Evolutionary conservation across 768 basidiomycete genomes (phyloP).

Genomic region (Russula griseocarnosa): DNA sequence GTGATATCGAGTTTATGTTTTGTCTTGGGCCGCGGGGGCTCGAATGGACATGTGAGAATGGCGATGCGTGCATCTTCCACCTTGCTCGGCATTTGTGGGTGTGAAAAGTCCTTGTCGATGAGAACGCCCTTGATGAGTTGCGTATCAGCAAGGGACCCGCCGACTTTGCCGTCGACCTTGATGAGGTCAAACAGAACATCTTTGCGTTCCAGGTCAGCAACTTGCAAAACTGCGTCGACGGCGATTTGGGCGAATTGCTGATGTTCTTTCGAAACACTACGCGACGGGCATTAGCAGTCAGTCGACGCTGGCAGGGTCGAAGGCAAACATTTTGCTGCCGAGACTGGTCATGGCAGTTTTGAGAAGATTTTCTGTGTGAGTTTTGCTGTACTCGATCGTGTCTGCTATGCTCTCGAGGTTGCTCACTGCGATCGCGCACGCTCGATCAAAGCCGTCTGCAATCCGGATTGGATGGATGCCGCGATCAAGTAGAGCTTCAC

Average conservation of each 20-base stretch:
- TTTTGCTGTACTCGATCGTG: constrained; percentile 75
- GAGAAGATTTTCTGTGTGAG: constrained; percentile 81
- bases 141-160: constrained; percentile 93
- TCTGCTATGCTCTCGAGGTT: constrained; percentile 91
- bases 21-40: constrained; percentile 97
- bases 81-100: constrained; percentile 92
- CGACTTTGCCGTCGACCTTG: constrained; percentile 99
- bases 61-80: constrained; percentile 89
- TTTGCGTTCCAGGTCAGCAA: constrained; percentile 90
- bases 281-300: neutral
- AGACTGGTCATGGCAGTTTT: constrained; percentile 95
- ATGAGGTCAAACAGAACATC: constrained; percentile 98
- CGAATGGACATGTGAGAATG: constrained; percentile 98
- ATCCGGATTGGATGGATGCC: constrained; percentile 99
- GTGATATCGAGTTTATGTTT: constrained; percentile 99
- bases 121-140: constrained; percentile 95
- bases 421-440: constrained; percentile 84
- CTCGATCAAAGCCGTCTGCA: constrained; percentile 96
- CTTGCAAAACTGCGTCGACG: constrained; percentile 91
- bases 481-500: constrained; percentile 94
- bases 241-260: constrained; percentile 96
- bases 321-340: constrained; percentile 90
- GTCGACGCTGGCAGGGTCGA: neutral
- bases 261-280: constrained; percentile 94
- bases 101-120: constrained; percentile 99